Evolutionary conservation across 1,139 yeast genomes (phyloP), one percentile per base, ranked within the genome.

Genomic region (Candida freyschussii): DNA sequence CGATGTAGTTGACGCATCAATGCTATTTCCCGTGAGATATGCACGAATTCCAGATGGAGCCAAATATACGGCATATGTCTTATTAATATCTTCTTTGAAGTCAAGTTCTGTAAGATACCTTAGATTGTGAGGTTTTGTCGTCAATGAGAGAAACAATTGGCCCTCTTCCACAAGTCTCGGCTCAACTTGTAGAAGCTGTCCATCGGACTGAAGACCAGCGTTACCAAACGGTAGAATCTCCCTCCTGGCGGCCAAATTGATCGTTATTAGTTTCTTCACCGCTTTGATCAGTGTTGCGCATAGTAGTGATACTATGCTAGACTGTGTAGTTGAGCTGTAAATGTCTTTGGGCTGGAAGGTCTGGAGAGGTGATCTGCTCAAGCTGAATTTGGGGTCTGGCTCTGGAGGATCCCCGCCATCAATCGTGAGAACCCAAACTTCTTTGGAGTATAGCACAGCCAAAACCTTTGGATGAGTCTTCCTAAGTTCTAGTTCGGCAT

Each of bases 11-110:
- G 74, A 69, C 13, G 62, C 65, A 5, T 52, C 45, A 12, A 69
- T 48, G 16, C 67, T 62, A 4, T 57, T 47, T 6, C 69, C 65
- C 21, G 78, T 75, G 34, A 79, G 60, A 42, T 75, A 78, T 33
- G 85, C 83, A 34, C 87, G 60, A 13, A 81, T 76, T 1, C 89
- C 93, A 10, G 87, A 76, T 0, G 95, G 95, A 6, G 80, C 73
- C 31, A 84, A 52, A 45, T 81, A 80, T 1, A 83, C 57, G 7
- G 75, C 81, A 49, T 66, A 71, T 25, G 53, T 52, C 13, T 53
- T 39, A 45, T 45, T 29, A 44, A 47, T 18, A 29, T 47, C 37
- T 16, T 38, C 23, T 20, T 49, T 53, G 46, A 12, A 55, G 43
- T 28, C 62, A 53, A 18, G 59, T 37, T 40, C 47, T 4, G 41